These are phyloP conservation scores for Spencermartinsiella europaea DNA, from an alignment of 805 yeast species.

Conservation along the genomic window DNA sequence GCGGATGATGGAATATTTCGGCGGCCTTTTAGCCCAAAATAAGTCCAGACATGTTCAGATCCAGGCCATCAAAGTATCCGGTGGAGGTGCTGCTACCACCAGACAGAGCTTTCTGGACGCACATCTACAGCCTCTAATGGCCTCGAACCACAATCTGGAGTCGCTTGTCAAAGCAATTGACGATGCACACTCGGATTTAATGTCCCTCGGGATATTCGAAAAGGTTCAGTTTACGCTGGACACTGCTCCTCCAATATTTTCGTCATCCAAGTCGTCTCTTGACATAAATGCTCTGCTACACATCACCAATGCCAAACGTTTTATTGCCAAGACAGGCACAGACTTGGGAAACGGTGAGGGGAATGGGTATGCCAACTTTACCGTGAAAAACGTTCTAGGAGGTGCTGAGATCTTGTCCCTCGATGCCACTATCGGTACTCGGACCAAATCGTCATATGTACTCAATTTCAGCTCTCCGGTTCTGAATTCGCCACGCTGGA, in stretches of 20 bases:
- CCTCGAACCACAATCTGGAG: slow-evolving; percentile 17
- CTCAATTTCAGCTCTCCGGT: slow-evolving; percentile 49
- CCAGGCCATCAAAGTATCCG: slow-evolving; percentile 27
- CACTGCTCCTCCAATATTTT: slow-evolving; percentile 9
- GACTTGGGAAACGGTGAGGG: slow-evolving; percentile 97
- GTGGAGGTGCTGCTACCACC: slow-evolving; percentile 24
- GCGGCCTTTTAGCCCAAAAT: slow-evolving; percentile 23
- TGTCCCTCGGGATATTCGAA: slow-evolving; percentile 28
- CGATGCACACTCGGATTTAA: slow-evolving; percentile 26
- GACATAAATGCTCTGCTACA: slow-evolving; percentile 21
- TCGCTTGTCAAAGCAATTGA: slow-evolving; percentile 27
- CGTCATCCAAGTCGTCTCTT: slow-evolving; percentile 9
- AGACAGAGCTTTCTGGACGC: slow-evolving; percentile 27
- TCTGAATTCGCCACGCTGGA: slow-evolving; percentile 46
- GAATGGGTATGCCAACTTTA: slow-evolving; percentile 81
- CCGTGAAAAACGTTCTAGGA: slow-evolving; percentile 55
- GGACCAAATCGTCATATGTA: slow-evolving; percentile 52
- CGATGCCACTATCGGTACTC: slow-evolving; percentile 56
- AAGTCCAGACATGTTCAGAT: slow-evolving; percentile 26
- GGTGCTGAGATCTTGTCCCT: slow-evolving; percentile 60
- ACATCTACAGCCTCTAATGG: slow-evolving; percentile 32
- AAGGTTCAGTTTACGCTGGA: slow-evolving; percentile 24
- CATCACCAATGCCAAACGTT: slow-evolving; percentile 43
- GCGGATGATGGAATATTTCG: slow-evolving; percentile 15
- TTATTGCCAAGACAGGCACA: slow-evolving; percentile 87